Percentiles rank a stretch among this genome's conserved stretches.
phyloP scores from a whole-genome alignment of 495 filamentous ascomycete species.

The Hypoxylon trugodes region DNA sequence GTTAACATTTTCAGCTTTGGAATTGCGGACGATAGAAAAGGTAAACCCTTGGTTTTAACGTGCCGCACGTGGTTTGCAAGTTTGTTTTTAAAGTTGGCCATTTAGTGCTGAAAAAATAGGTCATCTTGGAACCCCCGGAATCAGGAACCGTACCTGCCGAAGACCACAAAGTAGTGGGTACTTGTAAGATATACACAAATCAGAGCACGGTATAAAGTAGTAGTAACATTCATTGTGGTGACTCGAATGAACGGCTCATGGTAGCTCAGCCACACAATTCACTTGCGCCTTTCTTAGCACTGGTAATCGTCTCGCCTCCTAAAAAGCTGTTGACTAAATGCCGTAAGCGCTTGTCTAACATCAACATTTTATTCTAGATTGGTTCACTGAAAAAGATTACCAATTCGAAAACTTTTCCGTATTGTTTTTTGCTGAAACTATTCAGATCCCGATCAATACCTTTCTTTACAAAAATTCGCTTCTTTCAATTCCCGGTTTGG shows the following conservation, averaged over 20 bases:
- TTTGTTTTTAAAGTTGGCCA: conserved; percentile 6
- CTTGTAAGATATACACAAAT: neutral
- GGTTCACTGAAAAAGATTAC: neutral
- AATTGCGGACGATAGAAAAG: neutral
- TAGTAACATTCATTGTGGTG: conserved; percentile 17
- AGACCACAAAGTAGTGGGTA: conserved; percentile 17
- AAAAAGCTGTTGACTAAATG: conserved; percentile 6
- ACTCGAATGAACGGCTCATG: conserved; percentile 4
- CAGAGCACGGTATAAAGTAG: conserved; percentile 16
- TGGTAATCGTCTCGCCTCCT: conserved; percentile 4
- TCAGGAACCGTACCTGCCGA: conserved; percentile 20
- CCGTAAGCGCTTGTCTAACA: conserved; percentile 17
- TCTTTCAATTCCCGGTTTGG: neutral
- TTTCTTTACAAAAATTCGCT: neutral
- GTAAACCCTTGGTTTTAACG: neutral
- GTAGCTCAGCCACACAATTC: conserved; percentile 26
- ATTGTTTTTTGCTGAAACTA: neutral
- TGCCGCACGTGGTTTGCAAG: conserved; percentile 18
- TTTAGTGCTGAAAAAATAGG: conserved; percentile 13
- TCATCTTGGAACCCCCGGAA: conserved; percentile 7
- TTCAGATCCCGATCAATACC: neutral
- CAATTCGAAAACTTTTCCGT: neutral
- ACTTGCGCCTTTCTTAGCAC: conserved; percentile 22
- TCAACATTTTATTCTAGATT: conserved; percentile 5
- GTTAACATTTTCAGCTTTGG: neutral